phyloP scores from a whole-genome alignment of 306 rosid genomes.

The Cucurbita moschata region DNA sequence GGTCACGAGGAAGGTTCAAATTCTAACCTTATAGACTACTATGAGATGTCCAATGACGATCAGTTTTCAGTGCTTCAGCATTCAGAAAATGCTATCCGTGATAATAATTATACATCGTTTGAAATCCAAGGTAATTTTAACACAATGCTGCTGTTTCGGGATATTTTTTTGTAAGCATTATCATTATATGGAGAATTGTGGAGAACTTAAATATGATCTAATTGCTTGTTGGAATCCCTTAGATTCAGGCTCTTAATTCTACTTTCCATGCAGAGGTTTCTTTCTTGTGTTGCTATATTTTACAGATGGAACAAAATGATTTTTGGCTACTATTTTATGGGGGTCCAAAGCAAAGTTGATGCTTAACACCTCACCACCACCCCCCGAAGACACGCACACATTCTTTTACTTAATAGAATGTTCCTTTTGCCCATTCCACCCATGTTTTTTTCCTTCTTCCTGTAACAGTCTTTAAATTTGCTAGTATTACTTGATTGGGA shows the following conservation, averaged over 20 bases:
- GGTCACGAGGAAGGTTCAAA: slow-evolving; percentile 17
- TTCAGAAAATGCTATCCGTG: slow-evolving; percentile 16
- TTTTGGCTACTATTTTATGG: background rate
- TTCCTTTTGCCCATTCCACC: background rate
- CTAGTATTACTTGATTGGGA: background rate
- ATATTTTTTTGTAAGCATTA: background rate
- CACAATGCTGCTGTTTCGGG: background rate
- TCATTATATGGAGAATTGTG: background rate
- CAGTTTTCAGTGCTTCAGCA: slow-evolving; percentile 23
- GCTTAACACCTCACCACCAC: background rate
- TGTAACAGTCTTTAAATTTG: background rate
- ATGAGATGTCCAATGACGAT: slow-evolving; percentile 27
- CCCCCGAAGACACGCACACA: background rate
- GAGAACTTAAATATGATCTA: background rate
- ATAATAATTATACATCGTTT: slow-evolving; percentile 27
- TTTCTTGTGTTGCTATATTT: background rate
- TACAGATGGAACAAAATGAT: background rate
- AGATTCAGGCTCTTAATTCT: background rate
- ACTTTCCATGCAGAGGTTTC: background rate
- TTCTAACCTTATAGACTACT: slow-evolving; percentile 21
- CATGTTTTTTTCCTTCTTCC: background rate
- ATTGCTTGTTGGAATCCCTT: background rate
- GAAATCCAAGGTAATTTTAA: slow-evolving; percentile 36
- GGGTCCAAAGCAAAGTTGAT: background rate
- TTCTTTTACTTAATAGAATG: too few relatives aligned